Base-by-base conservation (phyloP, 2,329 filamentous ascomycete species). In the Microsporum audouinii region DNA sequence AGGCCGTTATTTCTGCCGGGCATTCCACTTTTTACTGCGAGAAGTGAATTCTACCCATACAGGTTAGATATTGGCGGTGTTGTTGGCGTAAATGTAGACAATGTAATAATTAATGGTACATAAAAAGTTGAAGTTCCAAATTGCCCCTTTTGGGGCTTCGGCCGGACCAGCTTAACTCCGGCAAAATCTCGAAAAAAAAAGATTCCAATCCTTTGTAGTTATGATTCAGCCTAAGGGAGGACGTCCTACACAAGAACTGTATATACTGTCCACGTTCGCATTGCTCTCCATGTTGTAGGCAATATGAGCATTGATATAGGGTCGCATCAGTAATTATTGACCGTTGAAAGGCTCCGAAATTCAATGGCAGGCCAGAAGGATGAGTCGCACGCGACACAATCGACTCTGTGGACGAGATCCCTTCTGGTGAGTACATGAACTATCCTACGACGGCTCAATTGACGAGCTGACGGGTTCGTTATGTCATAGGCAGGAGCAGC, bases 401-500 rank as follows among this genome's bases (percentile, higher is more conserved):
- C 71, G 63, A 74, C 75, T 34, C 68, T 73, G 27, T 78, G 76
- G 76, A 76, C 74, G 43, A 71, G 75, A 63, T 78, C 76, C 33
- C 69, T 77, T 43, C 63, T 74, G 62, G 72, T 75, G 55, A 57
- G 55, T 43, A 43, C n/a, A 33, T 36, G 5, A 12, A 73, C 39
- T 45, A 60, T 36, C 12, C 27, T n/a, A 8, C 27, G 7, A n/a
- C 33, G n/a, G 14, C 31, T 31, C 12, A 31, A 47, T 45, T 10
- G 5, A 7, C 23, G 23, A 55, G 53, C 38, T 39, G 36, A 41
- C 45, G 17, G 43, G 10, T 31, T 23, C 8, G n/a, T 43, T 6
- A 43, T 43, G 23, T 36, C 57, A 29, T 69, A 87, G 80, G 90
- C 94, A 67, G 94, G 94, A 74, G 94, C 86, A 71, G 79, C 96